These are phyloP conservation scores for Penicillium hesseltinei DNA, from an alignment of 2,329 filamentous ascomycete species.

Conservation along the genomic window DNA sequence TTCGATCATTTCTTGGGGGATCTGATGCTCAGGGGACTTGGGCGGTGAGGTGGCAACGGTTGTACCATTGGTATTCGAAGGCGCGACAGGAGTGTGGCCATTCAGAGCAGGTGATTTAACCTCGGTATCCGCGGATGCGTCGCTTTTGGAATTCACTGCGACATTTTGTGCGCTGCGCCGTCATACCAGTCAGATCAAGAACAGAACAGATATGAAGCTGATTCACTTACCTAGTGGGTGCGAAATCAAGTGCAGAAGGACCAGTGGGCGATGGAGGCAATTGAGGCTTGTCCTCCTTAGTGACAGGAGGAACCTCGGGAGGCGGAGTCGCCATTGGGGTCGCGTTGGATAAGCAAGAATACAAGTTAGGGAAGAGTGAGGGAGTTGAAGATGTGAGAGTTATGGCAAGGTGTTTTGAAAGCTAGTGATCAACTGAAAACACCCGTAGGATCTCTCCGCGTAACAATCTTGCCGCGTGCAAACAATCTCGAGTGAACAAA, in stretches of 20 bases:
- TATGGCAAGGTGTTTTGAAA: conserved; percentile 22
- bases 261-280: conserved; percentile 38
- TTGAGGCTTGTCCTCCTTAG: conserved; percentile 45
- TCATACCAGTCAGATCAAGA: conserved; percentile 12
- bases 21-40: conserved; percentile 25
- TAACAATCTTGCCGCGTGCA: conserved; percentile 17
- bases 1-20: conserved; percentile 5
- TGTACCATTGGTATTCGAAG: conserved; percentile 31
- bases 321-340: conserved; percentile 44
- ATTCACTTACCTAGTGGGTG: conserved; percentile 31
- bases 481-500: conserved; percentile 26
- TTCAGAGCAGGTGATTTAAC: conserved; percentile 27
- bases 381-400: conserved; percentile 18
- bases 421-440: conserved; percentile 30
- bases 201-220: neutral
- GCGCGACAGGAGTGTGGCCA: conserved; percentile 27
- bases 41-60: conserved; percentile 28
- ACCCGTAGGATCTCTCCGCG: conserved; percentile 14
- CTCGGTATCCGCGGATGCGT: conserved; percentile 16
- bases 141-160: conserved; percentile 19
- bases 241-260: conserved; percentile 28
- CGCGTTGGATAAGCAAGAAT: conserved; percentile 20
- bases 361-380: conserved; percentile 16
- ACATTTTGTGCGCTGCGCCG: conserved; percentile 24
- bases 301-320: conserved; percentile 38